A percentile compares a stretch with the other conserved stretches of the same genome.
Evolutionary conservation across 169 alveolate genomes (phyloP).

Genomic region (Cryptosporidium felis): DNA sequence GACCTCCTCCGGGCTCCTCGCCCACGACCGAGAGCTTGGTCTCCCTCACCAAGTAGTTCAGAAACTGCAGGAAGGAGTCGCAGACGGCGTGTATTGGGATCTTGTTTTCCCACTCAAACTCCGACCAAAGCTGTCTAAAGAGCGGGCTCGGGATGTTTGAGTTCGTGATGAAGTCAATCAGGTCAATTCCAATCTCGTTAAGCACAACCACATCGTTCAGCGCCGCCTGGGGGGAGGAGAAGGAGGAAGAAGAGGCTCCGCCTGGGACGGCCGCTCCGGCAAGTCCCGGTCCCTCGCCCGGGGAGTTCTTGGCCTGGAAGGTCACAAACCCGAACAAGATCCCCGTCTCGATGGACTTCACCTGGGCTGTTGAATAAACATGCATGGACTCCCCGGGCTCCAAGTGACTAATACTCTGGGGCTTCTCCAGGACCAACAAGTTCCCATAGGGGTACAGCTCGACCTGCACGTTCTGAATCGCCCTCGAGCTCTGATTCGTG

Average conservation of each 20-base stretch:
- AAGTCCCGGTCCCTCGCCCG: neutral
- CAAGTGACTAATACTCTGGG: constrained; percentile 82
- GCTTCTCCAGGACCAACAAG: constrained; percentile 82
- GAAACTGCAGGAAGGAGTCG: constrained; percentile 38
- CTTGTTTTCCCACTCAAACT: constrained; percentile 95
- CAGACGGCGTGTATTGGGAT: constrained; percentile 77
- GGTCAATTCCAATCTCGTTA: constrained; percentile 86
- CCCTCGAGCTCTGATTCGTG: constrained; percentile 85
- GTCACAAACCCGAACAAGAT: constrained; percentile 92
- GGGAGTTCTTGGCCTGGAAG: constrained; percentile 83
- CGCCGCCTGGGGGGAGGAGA: constrained; percentile 37
- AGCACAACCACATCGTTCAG: constrained; percentile 82
- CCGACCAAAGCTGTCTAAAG: constrained; percentile 93
- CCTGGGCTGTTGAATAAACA: constrained; percentile 82
- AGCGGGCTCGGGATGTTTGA: constrained; percentile 85
- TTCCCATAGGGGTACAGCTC: constrained; percentile 88
- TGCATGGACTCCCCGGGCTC: constrained; percentile 80
- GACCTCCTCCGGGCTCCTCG: neutral
- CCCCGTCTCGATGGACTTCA: constrained; percentile 87
- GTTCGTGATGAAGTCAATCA: constrained; percentile 87
- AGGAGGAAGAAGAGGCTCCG: neutral
- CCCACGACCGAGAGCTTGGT: constrained; percentile 58
- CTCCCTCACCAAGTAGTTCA: constrained; percentile 20
- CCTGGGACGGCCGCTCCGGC: neutral
- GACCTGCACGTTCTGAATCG: constrained; percentile 90